Evolutionary conservation across 352 stramenopile genomes (phyloP).

Genomic region (Plasmopara viticola): DNA sequence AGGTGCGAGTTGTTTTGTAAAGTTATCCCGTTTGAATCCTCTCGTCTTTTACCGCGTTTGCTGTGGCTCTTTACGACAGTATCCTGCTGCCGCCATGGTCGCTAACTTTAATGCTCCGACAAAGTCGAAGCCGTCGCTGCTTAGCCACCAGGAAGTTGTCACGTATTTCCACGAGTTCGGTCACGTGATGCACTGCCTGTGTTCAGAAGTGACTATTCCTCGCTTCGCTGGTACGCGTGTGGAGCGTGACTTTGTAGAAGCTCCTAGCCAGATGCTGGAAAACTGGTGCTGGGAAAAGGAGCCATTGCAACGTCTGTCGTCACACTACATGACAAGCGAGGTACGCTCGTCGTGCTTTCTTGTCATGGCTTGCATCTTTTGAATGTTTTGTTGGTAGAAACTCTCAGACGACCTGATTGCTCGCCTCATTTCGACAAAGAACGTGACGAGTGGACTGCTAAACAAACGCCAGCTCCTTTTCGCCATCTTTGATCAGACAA

Average conservation of each 20-base stretch:
- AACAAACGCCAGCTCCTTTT: slow-evolving; percentile 83
- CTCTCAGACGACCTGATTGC: slow-evolving; percentile 78
- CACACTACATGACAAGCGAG: slow-evolving; percentile 73
- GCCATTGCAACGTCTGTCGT: slow-evolving; percentile 76
- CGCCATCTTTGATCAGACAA: slow-evolving; percentile 81
- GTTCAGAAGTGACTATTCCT: slow-evolving; percentile 72
- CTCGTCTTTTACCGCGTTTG: slow-evolving; percentile 4
- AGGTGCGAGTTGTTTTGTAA: slow-evolving; percentile 22
- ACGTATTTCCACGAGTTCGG: slow-evolving; percentile 89
- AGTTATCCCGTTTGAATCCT: not conserved
- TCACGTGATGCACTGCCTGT: slow-evolving; percentile 89
- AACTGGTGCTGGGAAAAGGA: slow-evolving; percentile 89
- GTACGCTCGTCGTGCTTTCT: slow-evolving; percentile 14
- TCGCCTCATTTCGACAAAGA: slow-evolving; percentile 81
- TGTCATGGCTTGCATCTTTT: not conserved
- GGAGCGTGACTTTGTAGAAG: slow-evolving; percentile 86
- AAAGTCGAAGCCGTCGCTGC: slow-evolving; percentile 69
- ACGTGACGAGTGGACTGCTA: slow-evolving; percentile 72
- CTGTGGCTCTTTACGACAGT: slow-evolving; percentile 18
- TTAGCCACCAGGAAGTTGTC: slow-evolving; percentile 81
- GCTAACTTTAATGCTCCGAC: slow-evolving; percentile 85
- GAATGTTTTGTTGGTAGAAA: slow-evolving; percentile 28
- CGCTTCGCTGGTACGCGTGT: slow-evolving; percentile 72
- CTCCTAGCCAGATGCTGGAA: slow-evolving; percentile 89
- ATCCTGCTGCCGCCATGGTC: slow-evolving; percentile 83